Evolutionary conservation across 805 yeast genomes (phyloP), one percentile per base, ranked within the genome.

Genomic region (Candida qinlingensis): DNA sequence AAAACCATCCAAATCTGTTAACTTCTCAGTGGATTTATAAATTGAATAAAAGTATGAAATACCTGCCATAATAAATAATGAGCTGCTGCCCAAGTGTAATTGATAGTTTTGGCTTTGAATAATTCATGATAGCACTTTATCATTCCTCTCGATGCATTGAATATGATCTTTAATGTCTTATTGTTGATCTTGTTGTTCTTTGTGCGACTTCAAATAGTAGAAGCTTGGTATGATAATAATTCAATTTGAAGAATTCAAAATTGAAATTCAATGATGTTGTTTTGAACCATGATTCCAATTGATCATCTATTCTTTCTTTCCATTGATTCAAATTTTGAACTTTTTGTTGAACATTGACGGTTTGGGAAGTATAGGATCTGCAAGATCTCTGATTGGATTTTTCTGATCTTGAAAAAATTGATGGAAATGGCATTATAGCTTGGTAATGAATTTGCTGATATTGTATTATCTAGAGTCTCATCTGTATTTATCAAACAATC

Each of bases 31-130:
- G 36, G 87, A 79, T 62, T 85, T 85, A 62, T 86, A 89, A 11
- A 88, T 72, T 1, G 90, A 77, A 61, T 86, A 89, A 40, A 90
- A 69, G 56, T 81, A 89, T 1, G 96, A 85, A 29, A 92, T 85
- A 1, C 96, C 95, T 0, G 96, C 91, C 85, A 87, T 84, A 62
- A 88, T 46, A 88, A 70, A 61, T 88, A 89, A 63, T 89, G 96
- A 3, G 88, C 91, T 0, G 95, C 94, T 2, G 90, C 91, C 97
- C 97, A 90, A 0, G 96, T 87, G 65, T 87, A 90, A 64, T 88
- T 88, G 51, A 89, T 75, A 42, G 78, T 71, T 56, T 77, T 77
- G 30, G 73, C 73, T n/a, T 70, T 64, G 55, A 76, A 77, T 37
- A 90, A 67, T 45, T 76, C 77, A 44, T 75, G 69, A 62, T 87